Evolutionary conservation across 2,329 filamentous ascomycete species (phyloP), one percentile per base, ranked within the genome.

Genomic region (Cladobotryum mycophilum): DNA sequence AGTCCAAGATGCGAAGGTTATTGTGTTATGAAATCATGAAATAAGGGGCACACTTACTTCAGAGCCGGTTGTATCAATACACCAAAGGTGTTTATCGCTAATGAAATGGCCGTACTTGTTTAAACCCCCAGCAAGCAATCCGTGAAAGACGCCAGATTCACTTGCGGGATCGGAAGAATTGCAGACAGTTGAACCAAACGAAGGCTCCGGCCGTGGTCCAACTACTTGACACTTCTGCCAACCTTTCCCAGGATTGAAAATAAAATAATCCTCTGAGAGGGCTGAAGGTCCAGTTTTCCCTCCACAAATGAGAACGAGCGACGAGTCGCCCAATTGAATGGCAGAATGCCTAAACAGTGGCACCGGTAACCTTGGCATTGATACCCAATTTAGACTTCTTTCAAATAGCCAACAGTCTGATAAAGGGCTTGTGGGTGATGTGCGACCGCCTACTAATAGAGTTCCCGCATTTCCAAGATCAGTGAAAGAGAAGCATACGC

Each of bases 401-500:
- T 78, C 74, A 55, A 85, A 81, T 2, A 90, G 58, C 89, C 89
- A 96, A 58, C 86, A 90, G 64, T 93, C 88, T 35, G 73, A 72
- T 40, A 89, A 71, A 1, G 82, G 82, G 30, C 76, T 77, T 12
- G 82, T 75, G 4, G 91, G 90, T 7, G 89, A 92, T n/a, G 79
- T 76, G 53, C 91, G 79, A 5, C 92, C 92, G 20, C 92, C 91
- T 30, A 81, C 76, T 43, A 96, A 72, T 11, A 96, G 67, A 53
- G 76, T 77, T 14, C 79, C 79, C 18, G 69, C 67, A 34, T 74
- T 69, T 2, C 76, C 77, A 5, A 95, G 64, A 45, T 81, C 74
- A 17, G 86, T 91, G 17, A 90, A 73, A 0, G 87, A 86, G 65
- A 93, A 88, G 58, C 88, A 93, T 75, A 92, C 85, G 41, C 85